Evolutionary conservation across 345 rosid genomes (phyloP), one percentile per base, ranked within the genome.

Genomic region (Gossypium longicalyx): DNA sequence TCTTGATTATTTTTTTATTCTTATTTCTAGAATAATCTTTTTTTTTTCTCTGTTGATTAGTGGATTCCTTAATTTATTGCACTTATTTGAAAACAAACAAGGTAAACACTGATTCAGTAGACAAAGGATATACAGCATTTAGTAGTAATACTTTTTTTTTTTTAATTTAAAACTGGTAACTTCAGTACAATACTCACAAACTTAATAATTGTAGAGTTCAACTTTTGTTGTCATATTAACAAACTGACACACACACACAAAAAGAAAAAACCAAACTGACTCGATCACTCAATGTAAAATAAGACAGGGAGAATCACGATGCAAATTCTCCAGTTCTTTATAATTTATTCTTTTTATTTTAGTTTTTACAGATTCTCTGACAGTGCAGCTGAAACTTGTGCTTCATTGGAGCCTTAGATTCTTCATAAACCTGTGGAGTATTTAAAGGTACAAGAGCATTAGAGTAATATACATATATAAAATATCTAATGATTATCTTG

Each of bases 321-420:
- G 15, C 12, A 1, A 27, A 52, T 25, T 71, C 72, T 27, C 47
- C 9, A 71, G 20, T 56, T 43, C 47, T 65, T 64, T 22, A 23
- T 70, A 54, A 1, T 70, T 66, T 67, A 51, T 67, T 67, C 45
- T 52, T 54, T 72, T 49, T 56, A 25, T 73, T 43, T 15, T 17
- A 3, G 25, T 34, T 48, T 61, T 48, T 61, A 48, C 10, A 65
- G 22, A 58, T 61, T 52, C 73, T 74, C 73, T 62, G 64, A 62
- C 61, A 43, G 23, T 22, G 52, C 34, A 15, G 16, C 68, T 17
- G 65, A 74, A 23, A 16, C 43, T 62, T 71, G 43, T 43, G 77
- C 76, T 79, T 86, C 74, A 77, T 70, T 84, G 79, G 83, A 85
- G 84, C 85, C 77, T 85, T 62, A 87, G 83, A 85, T 91, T 91